Evolutionary conservation across 1,284 basidiomycete genomes (phyloP).

Genomic region (Sutorius eximius): DNA sequence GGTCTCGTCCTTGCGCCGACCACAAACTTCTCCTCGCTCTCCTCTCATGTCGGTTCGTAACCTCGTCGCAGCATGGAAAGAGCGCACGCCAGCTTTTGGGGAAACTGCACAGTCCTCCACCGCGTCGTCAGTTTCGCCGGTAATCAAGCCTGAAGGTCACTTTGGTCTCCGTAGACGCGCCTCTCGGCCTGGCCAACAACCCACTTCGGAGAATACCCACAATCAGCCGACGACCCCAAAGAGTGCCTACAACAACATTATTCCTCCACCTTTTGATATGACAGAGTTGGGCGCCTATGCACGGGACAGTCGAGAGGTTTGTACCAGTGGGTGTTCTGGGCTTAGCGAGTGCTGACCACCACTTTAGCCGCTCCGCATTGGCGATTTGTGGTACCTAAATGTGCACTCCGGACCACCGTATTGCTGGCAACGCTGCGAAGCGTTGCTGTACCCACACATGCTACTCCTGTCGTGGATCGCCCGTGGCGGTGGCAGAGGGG

Average conservation of each 20-base stretch:
- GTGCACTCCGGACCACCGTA: constrained; percentile 79
- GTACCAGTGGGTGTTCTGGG: constrained; percentile 22
- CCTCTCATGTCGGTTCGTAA: constrained; percentile 73
- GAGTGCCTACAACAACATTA: constrained; percentile 35
- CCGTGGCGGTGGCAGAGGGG: constrained; percentile 71
- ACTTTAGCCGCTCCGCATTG: constrained; percentile 75
- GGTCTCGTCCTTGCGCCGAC: constrained; percentile 46
- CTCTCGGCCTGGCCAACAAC: constrained; percentile 39
- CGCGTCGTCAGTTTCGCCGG: constrained; percentile 25
- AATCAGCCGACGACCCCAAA: constrained; percentile 27
- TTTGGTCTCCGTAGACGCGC: constrained; percentile 64
- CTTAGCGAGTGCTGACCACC: constrained; percentile 32
- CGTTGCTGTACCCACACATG: constrained; percentile 76
- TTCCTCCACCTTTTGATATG: constrained; percentile 47
- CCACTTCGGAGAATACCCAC: constrained; percentile 15
- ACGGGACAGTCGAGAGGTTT: constrained; percentile 47
- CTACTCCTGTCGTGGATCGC: constrained; percentile 82
- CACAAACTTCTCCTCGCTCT: constrained; percentile 57
- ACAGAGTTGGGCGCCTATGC: constrained; percentile 47
- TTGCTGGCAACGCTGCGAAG: constrained; percentile 83
- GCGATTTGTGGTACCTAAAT: constrained; percentile 85
- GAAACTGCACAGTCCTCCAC: constrained; percentile 25
- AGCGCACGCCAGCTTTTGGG: constrained; percentile 50
- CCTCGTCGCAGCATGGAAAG: constrained; percentile 79
- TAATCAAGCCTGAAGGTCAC: constrained; percentile 43